Base-by-base conservation (phyloP, 2,329 filamentous ascomycete genomes). In the Pestalotiopsis sp. region DNA sequence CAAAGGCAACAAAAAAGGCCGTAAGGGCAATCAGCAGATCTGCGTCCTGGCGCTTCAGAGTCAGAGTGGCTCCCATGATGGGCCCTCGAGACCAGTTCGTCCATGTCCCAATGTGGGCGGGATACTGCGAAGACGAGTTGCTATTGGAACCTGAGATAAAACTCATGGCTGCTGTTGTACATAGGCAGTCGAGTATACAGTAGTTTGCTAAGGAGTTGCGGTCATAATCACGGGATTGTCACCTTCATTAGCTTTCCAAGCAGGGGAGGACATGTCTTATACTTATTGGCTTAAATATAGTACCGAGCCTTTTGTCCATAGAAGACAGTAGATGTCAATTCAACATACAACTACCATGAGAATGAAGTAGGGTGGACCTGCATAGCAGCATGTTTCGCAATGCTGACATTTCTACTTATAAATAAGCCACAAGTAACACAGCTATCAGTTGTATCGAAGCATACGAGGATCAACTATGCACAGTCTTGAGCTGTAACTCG, bases 1-100 rank as follows among this genome's bases (percentile, higher is more conserved):
- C 70, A 11, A 71, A 72, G 1, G 68, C 55, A 4, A 72, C 65
- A 39, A 73, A 71, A n/a, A 70, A 65, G 0, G 70, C 71, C 2
- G 70, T 72, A 6, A 72, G 68, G 0, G 69, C 68, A 22, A 71
- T 72, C 0, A 72, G 62, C 0, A 72, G 48, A 24, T 70, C 66
- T 10, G 66, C 70, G 2, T 69, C 3, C 3, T 38, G 30, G 5
- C 55, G 30, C 1, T 63, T 69, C 26, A 58, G 44, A 0, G 69
- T 73, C 5, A 72, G n/a, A 2, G 69, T 70, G 6, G 64, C 48
- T 11, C 71, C 70, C 11, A 71, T 56, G 20, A 68, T 58, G 11
- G 10, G 56, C 6, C 56, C 56, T n/a, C 65, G 64, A 17, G 69
- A 70, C 69, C 69, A 70, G 24, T 71, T 69, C 14, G 55, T 70